Percentiles rank a stretch among this genome's conserved stretches.
Conservation (phyloP, 2,329 filamentous ascomycete genomes). For the Colletotrichum eremochloae region DNA sequence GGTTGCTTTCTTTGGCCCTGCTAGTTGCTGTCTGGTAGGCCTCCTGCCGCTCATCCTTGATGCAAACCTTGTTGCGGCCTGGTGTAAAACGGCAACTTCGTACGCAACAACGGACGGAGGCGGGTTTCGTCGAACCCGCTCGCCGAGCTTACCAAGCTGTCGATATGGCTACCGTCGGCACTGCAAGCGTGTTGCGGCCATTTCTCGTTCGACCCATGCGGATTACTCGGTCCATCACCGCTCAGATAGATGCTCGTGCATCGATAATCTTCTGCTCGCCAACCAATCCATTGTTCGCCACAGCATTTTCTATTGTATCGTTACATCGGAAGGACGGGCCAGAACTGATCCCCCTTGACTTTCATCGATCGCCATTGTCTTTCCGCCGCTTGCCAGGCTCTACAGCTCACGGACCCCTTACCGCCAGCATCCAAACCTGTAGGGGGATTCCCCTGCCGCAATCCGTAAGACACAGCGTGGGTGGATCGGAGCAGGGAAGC, state of each 20-base stretch:
- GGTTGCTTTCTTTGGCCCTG: conserved; percentile 12
- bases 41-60: conserved; percentile 19
- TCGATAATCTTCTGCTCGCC: neutral
- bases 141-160: neutral
- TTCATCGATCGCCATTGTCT: neutral
- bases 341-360: conserved; percentile 9
- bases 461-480: conserved; percentile 11
- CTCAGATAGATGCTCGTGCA: conserved; percentile 21
- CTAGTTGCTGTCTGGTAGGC: neutral
- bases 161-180: neutral
- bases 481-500: conserved; percentile 16
- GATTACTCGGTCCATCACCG: conserved; percentile 21
- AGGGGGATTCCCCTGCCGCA: conserved; percentile 12
- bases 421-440: neutral
- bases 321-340: conserved; percentile 34
- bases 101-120: neutral
- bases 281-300: conserved; percentile 2
- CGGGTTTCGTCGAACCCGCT: neutral
- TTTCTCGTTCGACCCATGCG: neutral
- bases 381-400: conserved; percentile 3
- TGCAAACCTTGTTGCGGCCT: conserved; percentile 11
- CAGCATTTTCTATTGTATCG: neutral
- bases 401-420: neutral
- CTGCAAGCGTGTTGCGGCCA: neutral
- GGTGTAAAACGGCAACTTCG: neutral